Evolutionary conservation across 176 grass and related monocot genomes (phyloP), one percentile per base, ranked within the genome.

Genomic region (Leersia perrieri): DNA sequence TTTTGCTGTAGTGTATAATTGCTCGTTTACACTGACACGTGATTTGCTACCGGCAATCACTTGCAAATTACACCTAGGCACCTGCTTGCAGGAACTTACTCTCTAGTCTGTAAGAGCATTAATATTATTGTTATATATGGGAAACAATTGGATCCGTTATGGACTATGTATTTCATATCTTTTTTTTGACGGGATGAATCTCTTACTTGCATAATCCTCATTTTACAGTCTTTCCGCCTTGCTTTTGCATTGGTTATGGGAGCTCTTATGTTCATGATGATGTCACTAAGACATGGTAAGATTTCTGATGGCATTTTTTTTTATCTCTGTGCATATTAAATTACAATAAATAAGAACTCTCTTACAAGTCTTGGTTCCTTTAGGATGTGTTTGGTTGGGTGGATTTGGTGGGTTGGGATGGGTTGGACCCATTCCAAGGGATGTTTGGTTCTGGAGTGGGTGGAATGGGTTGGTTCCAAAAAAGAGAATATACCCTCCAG

Each of bases 271-370:
- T 92, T 94, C 64, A 83, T 93, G 75, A 76, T 92, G 44, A 85
- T 94, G 65, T 94, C 95, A 34, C 77, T 98, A 70, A 78, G 69
- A 78, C 83, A 94, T 87, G 95, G 95, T 98, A 49, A 77, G 55
- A 63, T 87, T 68, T 75, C 34, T 86, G 31, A 44, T n/a, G n/a
- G 49, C 51, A 57, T 57, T 57, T 57, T n/a, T 22, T 57, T 5
- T 57, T 57, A 6, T 57, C 9, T 15, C 3, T 58, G 53, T 25
- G 53, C 53, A 58, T 25, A 58, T 25, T 58, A 25, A 23, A 58
- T 25, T 58, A 58, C 53, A 25, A 55, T 22, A 55, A 55, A 7
- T 23, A 58, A 58, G 53, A 58, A n/a, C 1, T 0, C 49, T 55
- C 51, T 55, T 55, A 55, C 51, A 23, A 55, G 22, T 55, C 18